Evolutionary conservation across 257 asterid genomes (phyloP).

Genomic region (Nemophila menziesii): DNA sequence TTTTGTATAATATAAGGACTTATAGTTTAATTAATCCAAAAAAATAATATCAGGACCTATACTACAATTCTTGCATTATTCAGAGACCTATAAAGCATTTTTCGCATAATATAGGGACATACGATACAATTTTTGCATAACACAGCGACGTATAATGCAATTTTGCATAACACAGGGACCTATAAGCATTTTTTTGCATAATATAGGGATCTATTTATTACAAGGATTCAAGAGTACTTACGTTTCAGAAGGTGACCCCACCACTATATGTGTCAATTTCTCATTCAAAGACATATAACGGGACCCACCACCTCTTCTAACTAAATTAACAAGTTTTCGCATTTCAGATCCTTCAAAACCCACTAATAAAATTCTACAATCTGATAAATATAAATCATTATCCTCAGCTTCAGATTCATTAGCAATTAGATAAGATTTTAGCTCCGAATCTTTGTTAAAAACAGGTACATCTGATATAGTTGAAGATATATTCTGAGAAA

Average conservation of each 20-base stretch:
- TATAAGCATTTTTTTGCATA: too few relatives aligned
- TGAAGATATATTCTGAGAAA: constrained; percentile 20
- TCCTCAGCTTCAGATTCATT: constrained; percentile 82
- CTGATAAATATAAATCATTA: constrained; percentile 75
- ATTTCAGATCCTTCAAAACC: constrained; percentile 77
- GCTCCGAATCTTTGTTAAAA: constrained; percentile 21
- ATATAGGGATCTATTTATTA: too few relatives aligned
- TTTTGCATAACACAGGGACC: too few relatives aligned
- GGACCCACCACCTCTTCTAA: constrained; percentile 94
- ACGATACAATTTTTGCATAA: too few relatives aligned
- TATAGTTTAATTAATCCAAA: too few relatives aligned
- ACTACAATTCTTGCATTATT: too few relatives aligned
- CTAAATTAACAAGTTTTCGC: constrained; percentile 79
- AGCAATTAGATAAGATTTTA: constrained; percentile 44
- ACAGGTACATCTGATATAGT: constrained; percentile 37
- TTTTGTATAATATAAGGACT: too few relatives aligned
- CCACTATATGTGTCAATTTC: constrained; percentile 79
- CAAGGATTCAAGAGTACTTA: constrained; percentile 25
- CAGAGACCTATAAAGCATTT: too few relatives aligned
- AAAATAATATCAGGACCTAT: too few relatives aligned
- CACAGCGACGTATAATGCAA: too few relatives aligned
- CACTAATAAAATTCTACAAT: constrained; percentile 73
- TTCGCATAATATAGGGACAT: too few relatives aligned
- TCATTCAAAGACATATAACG: constrained; percentile 74
- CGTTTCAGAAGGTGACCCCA: constrained; percentile 76